Base-by-base conservation (phyloP, 2,329 filamentous ascomycete genomes). In the Alternaria arborescens region DNA sequence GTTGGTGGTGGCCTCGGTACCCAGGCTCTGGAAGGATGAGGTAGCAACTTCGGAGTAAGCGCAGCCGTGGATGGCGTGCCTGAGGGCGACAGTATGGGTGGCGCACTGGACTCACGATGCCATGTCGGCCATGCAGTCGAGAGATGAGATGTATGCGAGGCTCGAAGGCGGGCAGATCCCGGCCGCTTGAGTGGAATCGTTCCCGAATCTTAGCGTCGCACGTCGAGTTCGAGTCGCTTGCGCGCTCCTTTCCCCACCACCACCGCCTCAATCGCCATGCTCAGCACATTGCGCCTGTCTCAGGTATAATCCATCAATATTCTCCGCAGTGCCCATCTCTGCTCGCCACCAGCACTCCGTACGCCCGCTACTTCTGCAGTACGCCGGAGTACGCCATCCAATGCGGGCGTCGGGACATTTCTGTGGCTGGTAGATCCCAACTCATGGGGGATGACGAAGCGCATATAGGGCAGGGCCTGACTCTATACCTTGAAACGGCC, bases 401-500 rank as follows among this genome's bases (percentile, higher is more conserved):
- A 60, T 60, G 66, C 64, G 55, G 59, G 57, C 52, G 47, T 67
- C 70, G 71, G 73, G 70, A 68, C 40, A 68, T 75, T 74, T 66
- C 69, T 71, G 73, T 75, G 75, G 71, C 75, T 77, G 72, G 73
- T 69, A 70, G 71, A 75, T 76, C 71, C 66, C 72, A 68, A 60
- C 66, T 68, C 57, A 62, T 62, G 68, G 69, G 71, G 73, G 69
- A 74, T 71, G 68, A 61, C 71, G 67, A 77, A 73, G 69, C 75
- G 76, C 74, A 72, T 79, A 79, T 79, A 76, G 73, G 52, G n/a
- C 72, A 53, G 56, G 77, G 73, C 57, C 58, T 43, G 59, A 59
- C 64, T 71, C 71, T 76, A 75, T 69, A 68, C 71, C 72, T 76
- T 78, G 74, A 79, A 79, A 79, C 77, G 71, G 74, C 73, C 73